Evolutionary conservation across 73 alveolate species (phyloP).

Genomic region (Paramecium pentaurelia): DNA sequence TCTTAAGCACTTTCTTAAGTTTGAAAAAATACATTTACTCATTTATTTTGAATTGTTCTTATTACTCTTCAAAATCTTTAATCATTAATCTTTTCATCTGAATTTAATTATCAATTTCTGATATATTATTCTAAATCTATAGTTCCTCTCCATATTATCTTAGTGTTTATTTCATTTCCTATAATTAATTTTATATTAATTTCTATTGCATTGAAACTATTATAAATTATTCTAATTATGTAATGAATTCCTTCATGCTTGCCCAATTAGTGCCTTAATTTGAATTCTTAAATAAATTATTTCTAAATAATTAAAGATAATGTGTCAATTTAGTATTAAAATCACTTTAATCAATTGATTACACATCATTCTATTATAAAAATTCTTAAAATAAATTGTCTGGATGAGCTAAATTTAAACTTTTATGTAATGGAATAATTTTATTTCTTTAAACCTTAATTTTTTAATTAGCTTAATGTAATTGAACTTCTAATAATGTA

Average conservation of each 20-base stretch:
- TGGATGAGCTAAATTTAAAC: constrained; percentile 46
- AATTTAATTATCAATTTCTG: neutral
- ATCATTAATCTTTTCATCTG: neutral
- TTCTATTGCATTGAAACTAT: neutral
- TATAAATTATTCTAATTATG: neutral
- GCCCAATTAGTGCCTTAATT: constrained; percentile 19
- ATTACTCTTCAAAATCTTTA: neutral
- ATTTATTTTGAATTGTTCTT: neutral
- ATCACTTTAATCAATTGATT: neutral
- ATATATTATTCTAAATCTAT: neutral
- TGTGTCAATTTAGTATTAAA: neutral
- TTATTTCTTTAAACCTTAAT: constrained; percentile 9
- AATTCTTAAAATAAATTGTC: constrained; percentile 1
- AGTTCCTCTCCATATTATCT: constrained; percentile 19
- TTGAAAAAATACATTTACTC: neutral
- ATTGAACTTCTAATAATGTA: neutral
- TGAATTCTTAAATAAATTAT: neutral
- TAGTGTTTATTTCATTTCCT: neutral
- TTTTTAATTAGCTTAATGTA: constrained; percentile 25
- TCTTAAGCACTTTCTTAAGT: neutral
- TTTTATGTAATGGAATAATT: constrained; percentile 17
- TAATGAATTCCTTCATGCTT: neutral
- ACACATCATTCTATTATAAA: neutral
- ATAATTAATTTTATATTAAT: neutral
- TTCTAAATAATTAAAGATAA: neutral